Conservation (phyloP, 768 basidiomycete species). For the Agaricus blazei region DNA sequence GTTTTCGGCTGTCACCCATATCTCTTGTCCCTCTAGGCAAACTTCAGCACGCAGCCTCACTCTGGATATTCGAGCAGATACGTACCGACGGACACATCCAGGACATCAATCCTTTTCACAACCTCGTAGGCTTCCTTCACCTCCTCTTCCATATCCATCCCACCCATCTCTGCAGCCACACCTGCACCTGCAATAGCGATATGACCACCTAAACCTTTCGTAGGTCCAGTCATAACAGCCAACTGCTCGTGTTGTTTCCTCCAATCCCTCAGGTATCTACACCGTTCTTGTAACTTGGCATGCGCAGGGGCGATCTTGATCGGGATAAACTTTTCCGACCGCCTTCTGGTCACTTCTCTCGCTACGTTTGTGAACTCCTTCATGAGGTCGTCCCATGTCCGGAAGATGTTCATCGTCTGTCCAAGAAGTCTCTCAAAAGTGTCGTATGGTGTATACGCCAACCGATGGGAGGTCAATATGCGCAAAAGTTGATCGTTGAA, state of each 20-base stretch:
- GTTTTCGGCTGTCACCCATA: conserved; percentile 96
- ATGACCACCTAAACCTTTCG: conserved; percentile 77
- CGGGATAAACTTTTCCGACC: conserved; percentile 90
- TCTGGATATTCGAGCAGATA: background rate
- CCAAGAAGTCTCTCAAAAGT: conserved; percentile 85
- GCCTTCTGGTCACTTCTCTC: conserved; percentile 86
- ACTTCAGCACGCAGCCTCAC: background rate
- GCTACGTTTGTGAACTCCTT: conserved; percentile 93
- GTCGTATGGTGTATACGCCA: conserved; percentile 91
- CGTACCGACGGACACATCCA: conserved; percentile 87
- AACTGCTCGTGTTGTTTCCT: conserved; percentile 97
- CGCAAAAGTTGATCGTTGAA: conserved; percentile 94
- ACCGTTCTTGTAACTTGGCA: conserved; percentile 84
- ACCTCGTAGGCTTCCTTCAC: conserved; percentile 96
- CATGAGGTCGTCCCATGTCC: conserved; percentile 84
- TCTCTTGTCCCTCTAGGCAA: conserved; percentile 84
- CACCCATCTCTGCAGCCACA: conserved; percentile 80
- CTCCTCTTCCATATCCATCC: conserved; percentile 96
- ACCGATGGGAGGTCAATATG: conserved; percentile 84
- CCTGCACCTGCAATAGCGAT: conserved; percentile 90
- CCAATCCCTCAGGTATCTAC: conserved; percentile 85
- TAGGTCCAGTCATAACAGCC: conserved; percentile 94
- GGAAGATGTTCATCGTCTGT: conserved; percentile 73
- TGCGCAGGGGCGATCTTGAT: conserved; percentile 94
- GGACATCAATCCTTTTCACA: conserved; percentile 93